These are phyloP conservation scores for Ramaria sp. DNA, from an alignment of 768 basidiomycete genomes.

Conservation along the genomic window DNA sequence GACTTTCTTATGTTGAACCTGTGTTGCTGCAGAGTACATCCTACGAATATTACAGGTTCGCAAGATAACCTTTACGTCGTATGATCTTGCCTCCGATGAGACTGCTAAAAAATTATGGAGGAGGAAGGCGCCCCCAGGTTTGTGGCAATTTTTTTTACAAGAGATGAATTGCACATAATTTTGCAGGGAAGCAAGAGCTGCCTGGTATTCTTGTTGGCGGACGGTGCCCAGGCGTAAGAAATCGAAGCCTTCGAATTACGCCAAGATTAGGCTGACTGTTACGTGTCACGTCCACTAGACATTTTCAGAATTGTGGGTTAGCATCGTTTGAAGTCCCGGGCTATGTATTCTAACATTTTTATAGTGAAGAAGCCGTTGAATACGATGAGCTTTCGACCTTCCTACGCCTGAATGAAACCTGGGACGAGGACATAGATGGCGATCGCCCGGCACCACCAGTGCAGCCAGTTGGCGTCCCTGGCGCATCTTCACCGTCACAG, in stretches of 20 bases:
- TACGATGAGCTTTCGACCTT: conserved; percentile 60
- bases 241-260: conserved; percentile 2
- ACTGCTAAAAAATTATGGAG: conserved; percentile 73
- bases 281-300: conserved; percentile 30
- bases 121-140: conserved; percentile 66
- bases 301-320: conserved; percentile 61
- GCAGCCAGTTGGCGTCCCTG: conserved; percentile 71
- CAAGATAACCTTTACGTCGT: conserved; percentile 73
- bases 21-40: conserved; percentile 50
- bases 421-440: conserved; percentile 48
- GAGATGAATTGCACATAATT: conserved; percentile 4
- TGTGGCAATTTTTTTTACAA: conserved; percentile 8
- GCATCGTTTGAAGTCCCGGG: neutral
- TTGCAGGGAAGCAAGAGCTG: conserved; percentile 68
- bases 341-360: conserved; percentile 8
- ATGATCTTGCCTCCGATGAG: conserved; percentile 79
- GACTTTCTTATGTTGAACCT: neutral
- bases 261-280: neutral
- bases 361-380: conserved; percentile 80
- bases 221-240: conserved; percentile 59
- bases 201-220: conserved; percentile 78
- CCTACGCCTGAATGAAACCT: conserved; percentile 63
- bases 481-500: conserved; percentile 60
- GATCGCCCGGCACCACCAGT: conserved; percentile 43
- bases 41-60: conserved; percentile 76